Percentiles rank a stretch among this genome's conserved stretches.
Evolutionary conservation across 257 asterid species (phyloP).

Genomic region (Nicotiana noctiflora): DNA sequence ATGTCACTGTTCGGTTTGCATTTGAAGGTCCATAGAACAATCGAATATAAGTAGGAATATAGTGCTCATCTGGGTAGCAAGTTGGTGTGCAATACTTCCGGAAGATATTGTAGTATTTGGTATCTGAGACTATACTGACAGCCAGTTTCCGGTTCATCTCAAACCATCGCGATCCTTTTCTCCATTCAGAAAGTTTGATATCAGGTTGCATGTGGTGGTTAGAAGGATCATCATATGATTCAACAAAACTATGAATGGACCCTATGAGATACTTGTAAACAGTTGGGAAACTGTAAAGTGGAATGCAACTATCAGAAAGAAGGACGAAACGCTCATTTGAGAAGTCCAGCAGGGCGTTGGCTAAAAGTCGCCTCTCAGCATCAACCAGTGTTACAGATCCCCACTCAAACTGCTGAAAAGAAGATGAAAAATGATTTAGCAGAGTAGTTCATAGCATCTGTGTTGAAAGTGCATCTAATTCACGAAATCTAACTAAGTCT

Average conservation of each 20-base stretch:
- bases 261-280: conserved; percentile 59
- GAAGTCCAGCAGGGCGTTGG: conserved; percentile 89
- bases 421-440: too few species aligned
- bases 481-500: too few species aligned
- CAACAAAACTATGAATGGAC: conserved; percentile 64
- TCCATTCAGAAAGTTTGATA: conserved; percentile 62
- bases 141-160: conserved; percentile 77
- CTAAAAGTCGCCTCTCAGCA: conserved; percentile 79
- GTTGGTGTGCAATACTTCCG: conserved; percentile 62
- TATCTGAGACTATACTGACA: conserved; percentile 51
- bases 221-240: conserved; percentile 78
- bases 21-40: conserved; percentile 56
- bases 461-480: too few species aligned
- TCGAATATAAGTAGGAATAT: conserved; percentile 61
- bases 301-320: conserved; percentile 90
- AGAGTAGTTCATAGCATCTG: too few species aligned
- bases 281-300: conserved; percentile 60
- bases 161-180: conserved; percentile 98
- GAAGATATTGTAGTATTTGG: conserved; percentile 64
- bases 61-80: conserved; percentile 96
- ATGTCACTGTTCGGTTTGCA: conserved; percentile 73
- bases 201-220: conserved; percentile 67
- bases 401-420: conserved; percentile 20
- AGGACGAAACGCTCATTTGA: conserved; percentile 85
- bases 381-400: conserved; percentile 69